Evolutionary conservation across 164 flowering plant genomes (phyloP), one percentile per base, ranked within the genome.

Genomic region (Tetrastigma voinierianum): DNA sequence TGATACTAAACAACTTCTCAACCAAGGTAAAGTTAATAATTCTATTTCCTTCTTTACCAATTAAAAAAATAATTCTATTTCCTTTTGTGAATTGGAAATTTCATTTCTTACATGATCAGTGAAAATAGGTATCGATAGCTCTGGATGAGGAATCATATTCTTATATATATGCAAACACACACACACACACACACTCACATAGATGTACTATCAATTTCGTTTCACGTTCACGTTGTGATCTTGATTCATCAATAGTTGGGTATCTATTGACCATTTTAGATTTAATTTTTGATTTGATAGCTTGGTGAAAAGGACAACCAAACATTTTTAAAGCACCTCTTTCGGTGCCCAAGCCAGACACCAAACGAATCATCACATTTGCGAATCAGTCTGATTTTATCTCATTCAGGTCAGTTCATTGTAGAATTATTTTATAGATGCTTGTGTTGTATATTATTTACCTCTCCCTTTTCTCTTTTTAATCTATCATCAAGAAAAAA

Each of bases 311-410:
- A 84, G 99, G 79, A 90, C 93, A 0, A 85, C n/a, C 90, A 70
- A 93, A 79, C 75, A 87, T 95, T 66, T n/a, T 70, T 95, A 54
- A 93, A 93, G 87, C 82, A 95, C 81, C 84, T 95, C 9, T 93
- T 95, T 86, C 98, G 20, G 90, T 84, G 20, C 95, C 99, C 14
- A 95, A 93, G 82, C 90, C 88, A 53, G 99, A 96, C 65, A 77
- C 96, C 18, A 91, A 83, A 61, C 95, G 98, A 5, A 81, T 93
- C n/a, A 71, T 96, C 63, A 90, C 97, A 20, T 88, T 93, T 75
- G 91, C 95, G 1, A 92, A 89, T 74, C 88, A 81, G 72, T 89
- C 93, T 24, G 99, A 93, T 76, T 92, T 86, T 62, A 80, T 96
- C 68, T 96, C 98, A 61, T 96, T 96, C 88, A 92, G 99, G 99